Evolutionary conservation across 2,329 filamentous ascomycete genomes (phyloP).

Genomic region (Cordyceps tenuipes): DNA sequence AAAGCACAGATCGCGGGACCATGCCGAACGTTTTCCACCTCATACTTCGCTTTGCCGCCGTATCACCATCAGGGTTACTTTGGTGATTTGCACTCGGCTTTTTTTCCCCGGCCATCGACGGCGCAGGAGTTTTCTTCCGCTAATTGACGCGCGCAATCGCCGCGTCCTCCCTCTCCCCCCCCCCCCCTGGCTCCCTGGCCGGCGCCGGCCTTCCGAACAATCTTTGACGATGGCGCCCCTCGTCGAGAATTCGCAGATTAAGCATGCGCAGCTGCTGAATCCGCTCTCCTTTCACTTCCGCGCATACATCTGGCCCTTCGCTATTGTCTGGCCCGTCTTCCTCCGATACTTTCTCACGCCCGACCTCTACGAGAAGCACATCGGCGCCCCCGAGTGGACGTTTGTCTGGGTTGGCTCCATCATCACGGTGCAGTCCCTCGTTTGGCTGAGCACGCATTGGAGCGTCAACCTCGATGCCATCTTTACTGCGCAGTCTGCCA

Average conservation of each 20-base stretch:
- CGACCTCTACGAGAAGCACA: constrained; percentile 82
- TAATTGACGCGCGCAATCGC: neutral
- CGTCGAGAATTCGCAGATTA: constrained; percentile 86
- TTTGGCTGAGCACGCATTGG: constrained; percentile 97
- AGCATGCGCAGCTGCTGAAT: constrained; percentile 78
- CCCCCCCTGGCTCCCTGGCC: constrained; percentile 2
- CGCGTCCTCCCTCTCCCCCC: neutral
- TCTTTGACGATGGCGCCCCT: constrained; percentile 57
- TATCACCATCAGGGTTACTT: constrained; percentile 1
- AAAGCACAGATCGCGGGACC: constrained; percentile 13
- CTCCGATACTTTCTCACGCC: constrained; percentile 76
- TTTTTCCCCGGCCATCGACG: neutral
- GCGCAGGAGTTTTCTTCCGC: neutral
- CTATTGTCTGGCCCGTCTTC: constrained; percentile 86
- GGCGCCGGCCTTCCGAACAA: neutral
- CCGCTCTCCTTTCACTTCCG: constrained; percentile 75
- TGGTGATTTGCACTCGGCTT: neutral
- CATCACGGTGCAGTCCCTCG: constrained; percentile 74
- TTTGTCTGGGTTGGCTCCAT: constrained; percentile 90
- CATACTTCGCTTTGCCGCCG: neutral
- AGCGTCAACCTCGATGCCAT: constrained; percentile 76
- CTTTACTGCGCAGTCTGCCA: constrained; percentile 70
- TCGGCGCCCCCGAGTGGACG: constrained; percentile 94
- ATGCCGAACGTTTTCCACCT: constrained; percentile 5
- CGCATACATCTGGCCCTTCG: constrained; percentile 87